Base-by-base conservation (phyloP, 768 basidiomycete species). In the Jaapia argillacea region DNA sequence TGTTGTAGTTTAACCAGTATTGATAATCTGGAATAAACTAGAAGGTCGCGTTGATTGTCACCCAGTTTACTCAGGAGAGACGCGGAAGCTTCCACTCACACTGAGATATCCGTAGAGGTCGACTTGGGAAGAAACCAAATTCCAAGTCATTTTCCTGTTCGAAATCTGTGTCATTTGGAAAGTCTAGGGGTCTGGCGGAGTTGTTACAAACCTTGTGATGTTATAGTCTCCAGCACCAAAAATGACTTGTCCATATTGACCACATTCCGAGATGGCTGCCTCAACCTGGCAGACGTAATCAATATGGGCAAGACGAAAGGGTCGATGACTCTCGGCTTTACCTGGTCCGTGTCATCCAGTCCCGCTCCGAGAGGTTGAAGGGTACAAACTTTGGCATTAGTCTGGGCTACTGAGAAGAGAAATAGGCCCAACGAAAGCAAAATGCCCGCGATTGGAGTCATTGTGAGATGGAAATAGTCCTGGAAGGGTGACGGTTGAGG, bases 21-120 rank as follows among this genome's bases (percentile, higher is more conserved):
- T 74, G 54, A 27, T 77, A 64, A 51, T 77, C 63, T 6, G 75
- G 74, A 12, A 64, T 54, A 55, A 77, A 79, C 76, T 78, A 41
- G 16, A 28, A 5, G 18, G 12, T 4, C 6, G 33, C 36, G n/a
- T 6, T 35, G 16, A 31, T 5, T 28, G 20, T 20, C 3, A 35
- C 18, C 10, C 6, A 10, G 6, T 24, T 5, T 16, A 14, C 42
- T n/a, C 6, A 6, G 16, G 18, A 23, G 13, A n/a, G 13, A 13
- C n/a, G 22, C 6, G 6, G 35, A 6, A 14, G 16, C 31, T 33
- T n/a, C 26, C 20, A 48, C 62, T 49, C 38, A 74, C 72, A 44
- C 63, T 71, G 6, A 75, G 59, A 44, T 58, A 61, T 1, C 72
- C 47, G 22, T 57, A 49, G 5, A 75, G 57, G 46, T 74, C 67